Conservation (phyloP, 441 rosid genomes). For the Gossypium laxum region DNA sequence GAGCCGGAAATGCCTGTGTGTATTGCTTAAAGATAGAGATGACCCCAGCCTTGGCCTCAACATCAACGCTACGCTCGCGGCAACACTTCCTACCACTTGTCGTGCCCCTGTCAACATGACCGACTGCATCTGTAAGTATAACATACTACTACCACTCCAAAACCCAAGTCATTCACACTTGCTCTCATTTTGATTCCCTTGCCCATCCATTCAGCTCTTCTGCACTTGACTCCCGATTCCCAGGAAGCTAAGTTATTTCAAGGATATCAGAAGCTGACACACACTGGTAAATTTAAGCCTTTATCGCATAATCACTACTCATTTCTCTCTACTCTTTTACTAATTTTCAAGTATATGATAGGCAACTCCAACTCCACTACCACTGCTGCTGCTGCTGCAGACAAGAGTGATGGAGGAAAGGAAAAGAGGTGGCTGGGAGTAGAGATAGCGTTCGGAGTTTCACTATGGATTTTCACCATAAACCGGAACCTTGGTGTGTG, state of each 20-base stretch:
- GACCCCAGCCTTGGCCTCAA: conserved; percentile 66
- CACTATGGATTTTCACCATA: conserved; percentile 19
- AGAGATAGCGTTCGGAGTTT: conserved; percentile 32
- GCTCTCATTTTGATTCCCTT: not conserved
- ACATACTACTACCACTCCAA: not conserved
- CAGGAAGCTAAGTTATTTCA: conserved; percentile 55
- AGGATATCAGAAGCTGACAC: conserved; percentile 33
- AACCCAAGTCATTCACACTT: too few relatives aligned
- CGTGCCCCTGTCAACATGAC: conserved; percentile 43
- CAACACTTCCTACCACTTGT: conserved; percentile 48
- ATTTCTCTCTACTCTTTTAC: too few relatives aligned
- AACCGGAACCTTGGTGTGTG: not conserved
- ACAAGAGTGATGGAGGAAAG: conserved; percentile 30
- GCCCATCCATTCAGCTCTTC: conserved; percentile 31
- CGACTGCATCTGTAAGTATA: conserved; percentile 46
- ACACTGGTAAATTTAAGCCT: not conserved
- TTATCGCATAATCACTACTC: too few relatives aligned
- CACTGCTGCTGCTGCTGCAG: conserved; percentile 19
- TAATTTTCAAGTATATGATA: not conserved
- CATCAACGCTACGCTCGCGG: conserved; percentile 57
- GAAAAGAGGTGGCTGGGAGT: conserved; percentile 18
- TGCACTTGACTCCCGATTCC: conserved; percentile 56
- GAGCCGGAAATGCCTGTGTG: conserved; percentile 64
- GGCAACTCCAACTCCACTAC: conserved; percentile 11
- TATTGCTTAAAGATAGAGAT: conserved; percentile 58